These are phyloP conservation scores for Chaetomium strumarium DNA, from an alignment of 2,329 filamentous ascomycete species.

Conservation along the genomic window DNA sequence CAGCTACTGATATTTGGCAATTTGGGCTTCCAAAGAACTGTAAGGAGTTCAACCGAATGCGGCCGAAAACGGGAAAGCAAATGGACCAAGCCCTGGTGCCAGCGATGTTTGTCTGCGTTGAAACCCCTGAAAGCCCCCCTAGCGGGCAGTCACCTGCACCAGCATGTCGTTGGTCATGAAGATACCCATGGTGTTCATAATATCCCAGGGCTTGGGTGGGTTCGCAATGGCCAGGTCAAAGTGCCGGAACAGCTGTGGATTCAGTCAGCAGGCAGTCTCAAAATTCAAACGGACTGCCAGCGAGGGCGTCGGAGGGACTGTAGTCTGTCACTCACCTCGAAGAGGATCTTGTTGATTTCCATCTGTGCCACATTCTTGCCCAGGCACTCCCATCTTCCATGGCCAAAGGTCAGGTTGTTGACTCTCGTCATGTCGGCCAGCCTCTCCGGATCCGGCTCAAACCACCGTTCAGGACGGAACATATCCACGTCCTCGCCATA, in stretches of 20 bases:
- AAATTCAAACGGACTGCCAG: neutral
- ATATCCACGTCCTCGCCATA: slow-evolving; percentile 34
- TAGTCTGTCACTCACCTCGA: slow-evolving; percentile 34
- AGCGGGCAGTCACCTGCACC: slow-evolving; percentile 14
- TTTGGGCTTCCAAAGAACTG: no score
- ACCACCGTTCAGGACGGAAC: slow-evolving; percentile 44
- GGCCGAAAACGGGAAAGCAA: no score
- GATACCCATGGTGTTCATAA: slow-evolving; percentile 9
- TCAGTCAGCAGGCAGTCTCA: neutral
- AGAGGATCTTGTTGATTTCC: slow-evolving; percentile 38
- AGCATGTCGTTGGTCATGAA: slow-evolving; percentile 17
- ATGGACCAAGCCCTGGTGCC: no score
- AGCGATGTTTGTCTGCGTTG: no score
- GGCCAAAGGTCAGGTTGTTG: slow-evolving; percentile 35
- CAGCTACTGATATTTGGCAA: no score
- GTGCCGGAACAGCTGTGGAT: slow-evolving; percentile 18
- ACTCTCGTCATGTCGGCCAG: slow-evolving; percentile 29
- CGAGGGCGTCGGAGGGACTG: no score
- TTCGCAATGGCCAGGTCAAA: slow-evolving; percentile 25
- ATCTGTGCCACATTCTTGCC: slow-evolving; percentile 38
- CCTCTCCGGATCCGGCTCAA: slow-evolving; percentile 29
- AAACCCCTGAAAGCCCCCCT: no score
- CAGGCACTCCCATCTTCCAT: slow-evolving; percentile 35
- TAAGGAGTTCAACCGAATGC: no score
- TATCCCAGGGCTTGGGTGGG: slow-evolving; percentile 15